Base-by-base conservation (phyloP, 176 grass and related monocot species). In the Phragmites australis region DNA sequence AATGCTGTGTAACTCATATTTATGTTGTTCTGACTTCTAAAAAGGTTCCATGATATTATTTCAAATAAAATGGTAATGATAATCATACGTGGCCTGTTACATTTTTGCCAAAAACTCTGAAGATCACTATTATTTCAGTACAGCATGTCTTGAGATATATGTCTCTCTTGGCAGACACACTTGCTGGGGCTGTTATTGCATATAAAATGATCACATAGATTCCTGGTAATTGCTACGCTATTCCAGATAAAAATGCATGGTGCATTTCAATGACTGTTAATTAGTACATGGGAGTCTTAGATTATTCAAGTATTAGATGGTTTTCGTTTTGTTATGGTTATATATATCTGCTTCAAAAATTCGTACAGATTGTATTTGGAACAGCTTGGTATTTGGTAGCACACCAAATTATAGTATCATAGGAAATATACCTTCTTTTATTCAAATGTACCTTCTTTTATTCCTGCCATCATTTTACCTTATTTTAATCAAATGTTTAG, bases 211-310 rank as follows among this genome's bases (percentile, higher is more conserved):
- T 32, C 31, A 64, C 61, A 52, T 32, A 19, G 54, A 32, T 61
- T 61, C 26, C 25, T 25, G 42, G 27, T 40, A 81, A 70, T 40
- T 21, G 6, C 31, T 43, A 46, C 42, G 17, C 23, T 52, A 30
- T 50, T 51, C 69, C 17, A 73, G 1, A 25, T 8, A 32, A 19
- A 52, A 66, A 23, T 67, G 23, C 42, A 31, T 59, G 32, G 1
- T 3, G 8, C 68, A 52, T n/a, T 82, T 74, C 60, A 67, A 59
- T 51, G 26, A 84, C 50, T 76, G 6, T 47, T 67, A n/a, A n/a
- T n/a, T n/a, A 46, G 53, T 39, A 27, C 5, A 65, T 51, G 21
- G 3, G 61, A 79, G 47, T 54, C 62, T 67, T 42, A 66, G 5
- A 67, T 67, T 66, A 66, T 41, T 31, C n/a, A 50, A 27, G 14